A percentile compares a stretch with the other conserved stretches of the same genome.
Evolutionary conservation across 1,284 basidiomycete species (phyloP).

Genomic region (Lignosus rhinocerotis): DNA sequence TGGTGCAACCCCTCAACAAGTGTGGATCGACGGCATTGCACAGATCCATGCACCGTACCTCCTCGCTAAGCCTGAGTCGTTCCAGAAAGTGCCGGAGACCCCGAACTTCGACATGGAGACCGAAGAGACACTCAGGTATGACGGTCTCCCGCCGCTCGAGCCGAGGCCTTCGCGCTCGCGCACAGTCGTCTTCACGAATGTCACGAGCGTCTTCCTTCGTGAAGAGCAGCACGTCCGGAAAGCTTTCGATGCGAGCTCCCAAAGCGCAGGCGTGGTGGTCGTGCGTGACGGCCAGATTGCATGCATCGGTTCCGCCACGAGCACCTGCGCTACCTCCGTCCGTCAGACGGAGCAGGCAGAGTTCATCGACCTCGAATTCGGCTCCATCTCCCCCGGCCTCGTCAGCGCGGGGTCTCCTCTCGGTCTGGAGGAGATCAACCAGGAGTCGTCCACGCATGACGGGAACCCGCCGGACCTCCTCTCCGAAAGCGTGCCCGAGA

Average conservation of each 20-base stretch:
- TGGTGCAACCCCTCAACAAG: slow-evolving; percentile 71
- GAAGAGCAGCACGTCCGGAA: slow-evolving; percentile 22
- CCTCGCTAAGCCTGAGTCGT: slow-evolving; percentile 44
- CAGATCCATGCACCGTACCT: slow-evolving; percentile 51
- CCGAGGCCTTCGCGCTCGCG: slow-evolving; percentile 38
- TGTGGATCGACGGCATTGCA: slow-evolving; percentile 70
- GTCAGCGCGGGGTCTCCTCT: slow-evolving; percentile 60
- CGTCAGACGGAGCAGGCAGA: slow-evolving; percentile 37
- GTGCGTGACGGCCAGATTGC: slow-evolving; percentile 33
- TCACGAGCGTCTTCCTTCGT: slow-evolving; percentile 45
- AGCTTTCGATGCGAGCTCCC: slow-evolving; percentile 18
- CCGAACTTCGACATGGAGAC: slow-evolving; percentile 63
- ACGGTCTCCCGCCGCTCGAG: slow-evolving; percentile 66
- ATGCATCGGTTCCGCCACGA: slow-evolving; percentile 16
- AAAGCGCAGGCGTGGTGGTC: slow-evolving; percentile 34
- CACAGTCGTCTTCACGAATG: slow-evolving; percentile 59
- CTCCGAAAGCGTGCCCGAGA: slow-evolving; percentile 28
- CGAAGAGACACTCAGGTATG: slow-evolving; percentile 53
- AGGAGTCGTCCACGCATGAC: slow-evolving; percentile 68
- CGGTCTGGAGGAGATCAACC: slow-evolving; percentile 59
- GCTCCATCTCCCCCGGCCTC: slow-evolving; percentile 51
- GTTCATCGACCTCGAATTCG: slow-evolving; percentile 41
- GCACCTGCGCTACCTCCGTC: slow-evolving; percentile 23
- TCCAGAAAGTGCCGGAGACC: slow-evolving; percentile 52
- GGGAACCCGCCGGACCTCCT: slow-evolving; percentile 46